These are phyloP conservation scores for Venturia asperata DNA, from an alignment of 2,329 filamentous ascomycete genomes.

Conservation along the genomic window DNA sequence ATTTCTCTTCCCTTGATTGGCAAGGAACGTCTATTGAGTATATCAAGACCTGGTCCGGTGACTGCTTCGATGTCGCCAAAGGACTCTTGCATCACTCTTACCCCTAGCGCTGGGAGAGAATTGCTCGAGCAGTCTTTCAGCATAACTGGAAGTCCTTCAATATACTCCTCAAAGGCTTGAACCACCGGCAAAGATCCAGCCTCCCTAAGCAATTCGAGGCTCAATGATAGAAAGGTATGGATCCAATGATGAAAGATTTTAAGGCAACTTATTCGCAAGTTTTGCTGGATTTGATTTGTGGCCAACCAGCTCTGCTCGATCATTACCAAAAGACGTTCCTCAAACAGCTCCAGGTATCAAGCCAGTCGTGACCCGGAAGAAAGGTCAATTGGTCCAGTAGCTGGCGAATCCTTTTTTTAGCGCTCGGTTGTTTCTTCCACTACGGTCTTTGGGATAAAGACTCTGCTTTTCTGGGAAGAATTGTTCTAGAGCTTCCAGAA, in stretches of 20 bases:
- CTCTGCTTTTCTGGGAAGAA: conserved; percentile 26
- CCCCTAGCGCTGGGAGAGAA: too few species aligned
- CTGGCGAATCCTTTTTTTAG: conserved; percentile 35
- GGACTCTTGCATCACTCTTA: too few species aligned
- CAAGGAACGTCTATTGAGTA: too few species aligned
- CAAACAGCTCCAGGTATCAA: conserved; percentile 37
- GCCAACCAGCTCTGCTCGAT: conserved; percentile 35
- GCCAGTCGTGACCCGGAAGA: conserved; percentile 36
- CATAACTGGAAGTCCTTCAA: conserved; percentile 27
- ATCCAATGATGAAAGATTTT: conserved; percentile 34
- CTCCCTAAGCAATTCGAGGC: conserved; percentile 27
- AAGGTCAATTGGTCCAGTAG: conserved; percentile 37
- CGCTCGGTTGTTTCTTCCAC: conserved; percentile 30
- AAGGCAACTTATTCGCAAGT: conserved; percentile 33
- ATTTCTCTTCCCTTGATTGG: neutral
- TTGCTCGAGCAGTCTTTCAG: conserved; percentile 25
- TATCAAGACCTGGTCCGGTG: too few species aligned
- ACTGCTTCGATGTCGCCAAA: too few species aligned
- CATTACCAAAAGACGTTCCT: conserved; percentile 34
- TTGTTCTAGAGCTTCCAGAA: conserved; percentile 31
- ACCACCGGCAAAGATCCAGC: conserved; percentile 35
- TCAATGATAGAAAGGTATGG: conserved; percentile 34
- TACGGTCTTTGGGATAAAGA: conserved; percentile 31
- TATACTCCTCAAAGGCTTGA: conserved; percentile 30
- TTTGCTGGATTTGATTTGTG: conserved; percentile 34